Conservation (phyloP, 164 flowering plant genomes). For the Berberis thunbergii region DNA sequence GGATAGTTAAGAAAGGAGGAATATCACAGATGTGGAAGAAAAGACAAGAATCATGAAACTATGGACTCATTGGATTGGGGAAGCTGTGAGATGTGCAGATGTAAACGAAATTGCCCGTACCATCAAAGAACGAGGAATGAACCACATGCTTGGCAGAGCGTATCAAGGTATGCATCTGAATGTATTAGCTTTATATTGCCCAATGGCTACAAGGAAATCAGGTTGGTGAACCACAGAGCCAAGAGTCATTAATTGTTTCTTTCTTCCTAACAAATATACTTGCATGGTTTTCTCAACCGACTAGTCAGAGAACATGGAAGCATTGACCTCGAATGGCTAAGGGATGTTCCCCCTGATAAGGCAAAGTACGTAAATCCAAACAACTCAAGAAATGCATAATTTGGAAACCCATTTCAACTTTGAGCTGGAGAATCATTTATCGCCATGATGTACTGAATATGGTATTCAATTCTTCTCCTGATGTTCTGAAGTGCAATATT, state of each 20-base stretch:
- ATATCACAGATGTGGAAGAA: conserved; percentile 16
- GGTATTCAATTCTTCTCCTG: too few species aligned
- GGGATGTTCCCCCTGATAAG: conserved; percentile 89
- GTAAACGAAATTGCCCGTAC: conserved; percentile 38
- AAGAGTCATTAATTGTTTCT: too few species aligned
- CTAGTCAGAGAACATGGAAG: conserved; percentile 70
- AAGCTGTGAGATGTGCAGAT: conserved; percentile 54
- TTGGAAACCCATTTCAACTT: not conserved
- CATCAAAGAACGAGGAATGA: conserved; percentile 58
- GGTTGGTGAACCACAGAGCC: not conserved
- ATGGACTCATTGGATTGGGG: conserved; percentile 69
- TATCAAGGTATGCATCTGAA: conserved; percentile 44
- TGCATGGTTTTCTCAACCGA: too few species aligned
- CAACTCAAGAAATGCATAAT: not conserved
- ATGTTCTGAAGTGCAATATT: too few species aligned
- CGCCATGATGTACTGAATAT: too few species aligned
- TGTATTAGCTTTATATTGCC: too few species aligned
- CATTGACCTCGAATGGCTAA: conserved; percentile 92
- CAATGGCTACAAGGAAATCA: too few species aligned
- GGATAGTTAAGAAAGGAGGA: conserved; percentile 14
- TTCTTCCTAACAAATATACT: too few species aligned
- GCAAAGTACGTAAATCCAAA: conserved; percentile 63
- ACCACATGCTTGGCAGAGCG: conserved; percentile 55
- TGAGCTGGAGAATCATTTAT: too few species aligned
- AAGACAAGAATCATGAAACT: conserved; percentile 27